Percentiles rank a stretch among this genome's conserved stretches.
Conservation (phyloP, 73 alveolate genomes). For the Tetrahymena thermophila region DNA sequence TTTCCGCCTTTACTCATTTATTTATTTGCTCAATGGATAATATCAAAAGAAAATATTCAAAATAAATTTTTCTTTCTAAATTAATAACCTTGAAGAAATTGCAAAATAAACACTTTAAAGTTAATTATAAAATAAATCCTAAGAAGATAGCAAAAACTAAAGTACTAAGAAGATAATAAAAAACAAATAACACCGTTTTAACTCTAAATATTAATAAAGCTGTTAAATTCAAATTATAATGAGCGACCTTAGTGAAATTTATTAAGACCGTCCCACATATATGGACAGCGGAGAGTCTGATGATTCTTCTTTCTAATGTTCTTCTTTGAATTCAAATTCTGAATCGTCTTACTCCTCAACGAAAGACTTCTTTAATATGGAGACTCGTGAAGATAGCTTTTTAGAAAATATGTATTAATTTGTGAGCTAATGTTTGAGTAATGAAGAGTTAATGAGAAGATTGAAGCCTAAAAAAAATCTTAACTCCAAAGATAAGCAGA, state of each 20-base stretch:
- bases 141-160: neutral
- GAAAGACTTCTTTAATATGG: neutral
- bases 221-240: neutral
- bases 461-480: neutral
- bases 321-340: neutral
- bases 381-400: neutral
- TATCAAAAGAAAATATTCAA: neutral
- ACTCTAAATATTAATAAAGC: neutral
- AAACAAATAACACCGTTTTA: neutral
- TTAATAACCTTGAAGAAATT: neutral
- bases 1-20: neutral
- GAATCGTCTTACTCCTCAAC: neutral
- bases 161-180: neutral
- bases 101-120: neutral
- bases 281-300: neutral
- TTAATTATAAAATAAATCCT: neutral
- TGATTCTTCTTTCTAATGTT: neutral
- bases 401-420: neutral
- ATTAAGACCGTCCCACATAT: neutral
- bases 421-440: neutral
- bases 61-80: neutral
- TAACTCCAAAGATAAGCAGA: neutral
- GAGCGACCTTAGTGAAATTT: neutral
- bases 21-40: neutral
- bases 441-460: neutral